Base-by-base conservation (phyloP, 1,139 yeast species). In the Yamadazyma spencermartinsiae region DNA sequence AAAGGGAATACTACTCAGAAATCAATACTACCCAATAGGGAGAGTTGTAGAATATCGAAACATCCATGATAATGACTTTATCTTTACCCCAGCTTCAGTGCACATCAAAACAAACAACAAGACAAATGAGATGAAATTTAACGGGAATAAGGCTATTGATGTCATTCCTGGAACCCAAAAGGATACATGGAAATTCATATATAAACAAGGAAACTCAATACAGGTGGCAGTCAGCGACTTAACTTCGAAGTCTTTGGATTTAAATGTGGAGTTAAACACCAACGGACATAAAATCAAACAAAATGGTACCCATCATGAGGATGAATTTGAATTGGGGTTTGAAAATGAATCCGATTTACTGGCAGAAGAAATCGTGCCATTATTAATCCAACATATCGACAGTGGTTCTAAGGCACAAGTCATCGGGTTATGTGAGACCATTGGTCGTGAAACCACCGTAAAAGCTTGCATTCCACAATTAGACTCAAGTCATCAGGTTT, bases 351-450 rank as follows among this genome's bases (percentile, higher is more conserved):
- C 33, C 19, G 33, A 43, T 16, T 12, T 43, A 15, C 16, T 40
- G 3, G n/a, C 40, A 1, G 42, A 40, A 4, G 36, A 38, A 13
- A 33, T 42, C n/a, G 18, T 25, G 12, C 25, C 33, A 15, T 25
- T 34, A 13, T 25, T 37, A 20, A 25, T 34, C 34, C 24, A 34
- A 14, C 11, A 12, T 6, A 34, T 36, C 19, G 36, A 38, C 39
- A 23, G 26, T 5, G 31, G 35, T 7, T 41, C 50, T 13, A 39
- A 43, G 4, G 40, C 47, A 13, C 41, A 42, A 41, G 34, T 61
- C 37, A 32, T 64, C 10, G 44, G 54, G 4, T 51, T 74, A 31
- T 65, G 79, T 41, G 50, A 62, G 4, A 54, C 66, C 36, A 69
- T 64, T 46, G 54, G 57, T 36, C 55, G 66, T 36, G 65, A 62